phyloP scores from a whole-genome alignment of 2,329 filamentous ascomycete genomes.

The Fusarium sp. region DNA sequence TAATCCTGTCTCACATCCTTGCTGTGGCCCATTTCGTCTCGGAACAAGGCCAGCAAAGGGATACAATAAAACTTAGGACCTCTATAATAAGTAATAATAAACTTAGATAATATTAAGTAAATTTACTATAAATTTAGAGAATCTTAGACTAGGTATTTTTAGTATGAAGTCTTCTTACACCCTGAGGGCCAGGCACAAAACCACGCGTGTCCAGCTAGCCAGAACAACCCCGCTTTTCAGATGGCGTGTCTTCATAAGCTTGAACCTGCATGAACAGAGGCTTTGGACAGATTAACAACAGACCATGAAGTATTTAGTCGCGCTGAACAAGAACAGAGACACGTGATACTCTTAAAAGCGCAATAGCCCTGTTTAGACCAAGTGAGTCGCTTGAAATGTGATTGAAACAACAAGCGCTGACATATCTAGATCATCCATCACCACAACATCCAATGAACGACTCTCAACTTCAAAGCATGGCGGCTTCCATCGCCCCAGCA shows the following conservation, averaged over 20 bases:
- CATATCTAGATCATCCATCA: background rate
- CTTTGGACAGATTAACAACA: background rate
- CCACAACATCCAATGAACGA: background rate
- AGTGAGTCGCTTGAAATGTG: background rate
- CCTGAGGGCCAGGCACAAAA: too few species aligned
- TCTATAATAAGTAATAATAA: too few species aligned
- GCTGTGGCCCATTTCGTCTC: too few species aligned
- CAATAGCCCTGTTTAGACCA: background rate
- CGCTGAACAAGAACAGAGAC: accelerated
- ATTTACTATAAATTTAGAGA: too few species aligned
- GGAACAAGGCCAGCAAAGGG: too few species aligned
- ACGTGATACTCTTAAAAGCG: accelerated
- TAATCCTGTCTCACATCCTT: background rate
- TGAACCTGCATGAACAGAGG: background rate
- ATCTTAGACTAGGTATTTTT: too few species aligned
- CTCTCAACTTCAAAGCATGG: background rate
- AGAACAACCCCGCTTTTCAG: background rate
- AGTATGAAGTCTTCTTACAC: too few species aligned
- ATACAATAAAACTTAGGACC: too few species aligned
- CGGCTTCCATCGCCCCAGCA: background rate
- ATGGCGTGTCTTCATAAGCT: background rate
- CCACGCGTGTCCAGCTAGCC: too few species aligned
- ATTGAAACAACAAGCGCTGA: too few species aligned
- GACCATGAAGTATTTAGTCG: too few species aligned
- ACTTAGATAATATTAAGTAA: too few species aligned